Conservation (phyloP, 2,329 filamentous ascomycete genomes). For the Beauveria bassiana region DNA sequence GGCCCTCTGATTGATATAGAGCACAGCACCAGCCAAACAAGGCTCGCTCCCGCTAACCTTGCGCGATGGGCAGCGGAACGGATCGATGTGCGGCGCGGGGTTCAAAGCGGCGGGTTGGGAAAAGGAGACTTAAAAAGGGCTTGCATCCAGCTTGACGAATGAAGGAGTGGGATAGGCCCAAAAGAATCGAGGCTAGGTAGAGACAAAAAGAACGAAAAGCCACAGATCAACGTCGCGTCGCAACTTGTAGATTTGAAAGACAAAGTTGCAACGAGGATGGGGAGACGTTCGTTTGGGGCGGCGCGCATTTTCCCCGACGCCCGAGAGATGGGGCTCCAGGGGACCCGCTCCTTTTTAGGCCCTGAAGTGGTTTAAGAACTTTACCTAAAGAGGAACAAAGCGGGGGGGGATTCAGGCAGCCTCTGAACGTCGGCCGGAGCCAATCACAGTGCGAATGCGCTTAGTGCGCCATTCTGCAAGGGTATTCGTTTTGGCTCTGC, state of each 20-base stretch:
- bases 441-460: background rate
- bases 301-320: background rate
- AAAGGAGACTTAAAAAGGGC: no score
- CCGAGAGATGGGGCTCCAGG: background rate
- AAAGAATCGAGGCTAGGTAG: background rate
- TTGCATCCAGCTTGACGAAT: no score
- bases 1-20: background rate
- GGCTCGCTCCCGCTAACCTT: background rate
- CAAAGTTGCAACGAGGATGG: background rate
- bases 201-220: background rate
- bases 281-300: background rate
- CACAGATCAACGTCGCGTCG: background rate
- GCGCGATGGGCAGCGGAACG: background rate
- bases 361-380: background rate
- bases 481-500: background rate
- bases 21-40: background rate
- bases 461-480: background rate
- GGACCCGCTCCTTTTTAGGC: background rate
- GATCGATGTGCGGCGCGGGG: background rate
- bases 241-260: background rate
- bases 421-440: background rate
- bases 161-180: no score
- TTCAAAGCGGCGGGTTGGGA: no score
- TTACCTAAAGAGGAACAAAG: slow-evolving; percentile 4
- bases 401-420: background rate